A percentile compares a stretch with the other conserved stretches of the same genome.
Conservation (phyloP, 1,139 yeast species). For the Diutina rugosa region DNA sequence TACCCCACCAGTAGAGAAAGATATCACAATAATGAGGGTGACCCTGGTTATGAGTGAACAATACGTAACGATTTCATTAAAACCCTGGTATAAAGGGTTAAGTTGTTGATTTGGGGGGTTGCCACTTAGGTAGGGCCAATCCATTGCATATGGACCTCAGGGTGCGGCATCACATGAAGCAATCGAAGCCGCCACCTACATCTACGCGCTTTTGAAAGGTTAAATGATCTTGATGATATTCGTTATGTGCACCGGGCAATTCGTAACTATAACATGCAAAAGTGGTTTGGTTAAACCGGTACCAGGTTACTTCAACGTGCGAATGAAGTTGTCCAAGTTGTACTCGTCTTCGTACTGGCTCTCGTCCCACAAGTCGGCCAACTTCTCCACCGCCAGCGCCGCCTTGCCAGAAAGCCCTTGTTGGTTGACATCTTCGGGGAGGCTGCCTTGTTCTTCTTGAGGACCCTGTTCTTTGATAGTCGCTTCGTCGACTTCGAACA, state of each 20-base stretch:
- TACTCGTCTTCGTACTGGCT: constrained; percentile 94
- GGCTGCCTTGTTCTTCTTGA: constrained; percentile 16
- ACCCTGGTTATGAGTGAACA: too few relatives aligned
- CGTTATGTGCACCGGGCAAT: neutral
- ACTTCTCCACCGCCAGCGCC: constrained; percentile 68
- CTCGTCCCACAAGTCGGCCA: constrained; percentile 96
- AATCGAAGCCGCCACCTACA: neutral
- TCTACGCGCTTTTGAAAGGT: neutral
- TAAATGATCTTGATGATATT: too few relatives aligned
- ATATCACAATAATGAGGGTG: too few relatives aligned
- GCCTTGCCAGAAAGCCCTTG: constrained; percentile 39
- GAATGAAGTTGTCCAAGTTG: constrained; percentile 83
- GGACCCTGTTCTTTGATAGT: constrained; percentile 22
- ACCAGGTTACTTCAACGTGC: constrained; percentile 36
- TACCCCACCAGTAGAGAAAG: too few relatives aligned
- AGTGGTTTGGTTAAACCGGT: neutral
- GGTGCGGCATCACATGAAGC: neutral
- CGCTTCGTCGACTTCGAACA: constrained; percentile 66
- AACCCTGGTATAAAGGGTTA: neutral
- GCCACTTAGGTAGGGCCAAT: too few relatives aligned
- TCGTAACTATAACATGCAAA: neutral
- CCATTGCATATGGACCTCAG: neutral
- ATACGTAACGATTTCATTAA: too few relatives aligned
- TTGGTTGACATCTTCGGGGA: constrained; percentile 43
- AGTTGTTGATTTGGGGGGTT: neutral